A percentile compares a stretch with the other conserved stretches of the same genome.
Conservation (phyloP, 805 yeast genomes). For the Candida taoyuanica region DNA sequence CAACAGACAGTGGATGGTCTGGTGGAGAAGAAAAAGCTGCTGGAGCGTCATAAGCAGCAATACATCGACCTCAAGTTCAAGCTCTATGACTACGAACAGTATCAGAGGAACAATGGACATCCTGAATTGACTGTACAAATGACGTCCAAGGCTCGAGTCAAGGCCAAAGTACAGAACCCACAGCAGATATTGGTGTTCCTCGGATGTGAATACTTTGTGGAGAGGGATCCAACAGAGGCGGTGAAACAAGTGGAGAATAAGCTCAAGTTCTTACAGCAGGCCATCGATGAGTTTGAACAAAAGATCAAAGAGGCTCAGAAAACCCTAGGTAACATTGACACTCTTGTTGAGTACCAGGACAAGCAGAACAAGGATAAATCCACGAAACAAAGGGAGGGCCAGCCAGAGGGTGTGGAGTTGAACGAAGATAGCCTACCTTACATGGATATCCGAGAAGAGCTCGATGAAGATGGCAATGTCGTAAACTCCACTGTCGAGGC, state of each 20-base stretch:
- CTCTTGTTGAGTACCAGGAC: conserved; percentile 18
- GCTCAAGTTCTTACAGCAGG: conserved; percentile 30
- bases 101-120: conserved; percentile 6
- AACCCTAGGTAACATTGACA: conserved; percentile 28
- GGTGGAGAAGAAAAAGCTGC: conserved; percentile 6
- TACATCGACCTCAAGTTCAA: conserved; percentile 21
- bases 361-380: conserved; percentile 5
- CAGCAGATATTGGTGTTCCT: conserved; percentile 29
- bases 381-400: conserved; percentile 10
- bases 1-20: conserved; percentile 8
- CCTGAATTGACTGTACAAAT: conserved; percentile 17
- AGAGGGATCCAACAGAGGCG: conserved; percentile 31
- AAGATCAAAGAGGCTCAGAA: conserved; percentile 38
- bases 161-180: conserved; percentile 21
- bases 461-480: conserved; percentile 81
- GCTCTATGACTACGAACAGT: conserved; percentile 17
- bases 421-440: conserved; percentile 54
- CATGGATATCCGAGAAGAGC: conserved; percentile 78
- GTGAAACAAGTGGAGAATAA: conserved; percentile 26
- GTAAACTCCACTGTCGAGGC: conserved; percentile 42
- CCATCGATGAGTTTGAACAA: conserved; percentile 35
- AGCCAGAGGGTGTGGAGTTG: conserved; percentile 5
- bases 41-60: conserved; percentile 19
- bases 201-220: conserved; percentile 40
- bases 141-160: conserved; percentile 20